phyloP scores from a whole-genome alignment of 495 filamentous ascomycete species.

The Xanthoparmelia taractica region DNA sequence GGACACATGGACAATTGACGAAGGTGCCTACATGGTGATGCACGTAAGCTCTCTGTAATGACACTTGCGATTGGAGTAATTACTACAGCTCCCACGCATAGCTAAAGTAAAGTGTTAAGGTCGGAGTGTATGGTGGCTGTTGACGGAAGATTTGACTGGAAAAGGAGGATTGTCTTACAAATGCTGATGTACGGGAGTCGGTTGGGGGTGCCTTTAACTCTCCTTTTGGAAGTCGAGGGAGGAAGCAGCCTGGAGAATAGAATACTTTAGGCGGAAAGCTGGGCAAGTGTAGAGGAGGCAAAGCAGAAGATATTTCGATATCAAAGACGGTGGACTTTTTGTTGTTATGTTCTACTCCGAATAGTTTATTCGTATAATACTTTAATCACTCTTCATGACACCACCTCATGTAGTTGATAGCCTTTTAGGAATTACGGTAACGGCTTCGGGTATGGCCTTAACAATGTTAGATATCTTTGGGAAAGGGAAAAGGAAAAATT shows the following conservation, averaged over 20 bases:
- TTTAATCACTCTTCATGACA: too few species aligned
- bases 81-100: not conserved
- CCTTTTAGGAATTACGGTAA: not conserved
- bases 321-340: too few species aligned
- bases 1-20: constrained; percentile 4
- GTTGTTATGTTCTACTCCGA: too few species aligned
- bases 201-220: too few species aligned
- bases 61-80: not conserved
- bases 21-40: not conserved
- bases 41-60: constrained; percentile 5
- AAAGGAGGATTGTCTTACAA: constrained; percentile 5
- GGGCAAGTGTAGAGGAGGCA: not conserved
- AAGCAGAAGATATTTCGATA: not conserved
- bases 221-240: not conserved
- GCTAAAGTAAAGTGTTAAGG: not conserved
- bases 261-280: not conserved
- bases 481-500: too few species aligned
- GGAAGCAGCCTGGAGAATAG: not conserved
- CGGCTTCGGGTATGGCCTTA: not conserved
- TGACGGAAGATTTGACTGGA: not conserved
- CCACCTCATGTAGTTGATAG: constrained; percentile 1
- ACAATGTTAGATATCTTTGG: too few species aligned
- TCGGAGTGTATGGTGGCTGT: not conserved
- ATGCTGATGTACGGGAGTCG: constrained; percentile 4
- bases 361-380: too few species aligned